These are phyloP conservation scores for Casuarina glauca DNA, from an alignment of 306 rosid genomes.

Conservation along the genomic window DNA sequence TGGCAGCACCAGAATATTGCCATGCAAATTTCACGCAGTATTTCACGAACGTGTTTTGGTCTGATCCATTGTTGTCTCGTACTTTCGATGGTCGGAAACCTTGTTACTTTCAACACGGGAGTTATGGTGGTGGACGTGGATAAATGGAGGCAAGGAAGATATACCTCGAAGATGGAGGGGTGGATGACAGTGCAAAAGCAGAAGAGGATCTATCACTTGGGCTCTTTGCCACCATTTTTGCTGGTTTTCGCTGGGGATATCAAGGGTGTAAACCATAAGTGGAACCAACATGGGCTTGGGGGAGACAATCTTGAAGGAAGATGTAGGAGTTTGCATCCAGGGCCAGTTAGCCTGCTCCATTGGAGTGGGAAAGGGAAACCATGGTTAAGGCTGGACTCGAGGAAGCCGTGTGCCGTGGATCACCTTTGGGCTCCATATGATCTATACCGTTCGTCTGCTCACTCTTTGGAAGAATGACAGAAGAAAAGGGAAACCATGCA, in stretches of 20 bases:
- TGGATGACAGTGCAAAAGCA: slow-evolving; percentile 88
- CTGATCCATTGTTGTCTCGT: slow-evolving; percentile 26
- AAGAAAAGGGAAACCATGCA: background rate
- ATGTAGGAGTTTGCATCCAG: slow-evolving; percentile 77
- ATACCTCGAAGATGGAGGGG: slow-evolving; percentile 56
- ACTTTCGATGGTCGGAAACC: slow-evolving; percentile 58
- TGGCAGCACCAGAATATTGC: slow-evolving; percentile 85
- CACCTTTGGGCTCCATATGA: slow-evolving; percentile 89
- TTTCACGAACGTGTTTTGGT: slow-evolving; percentile 70
- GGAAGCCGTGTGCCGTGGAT: slow-evolving; percentile 76
- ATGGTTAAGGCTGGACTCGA: slow-evolving; percentile 87
- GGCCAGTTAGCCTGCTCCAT: slow-evolving; percentile 77
- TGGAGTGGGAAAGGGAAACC: slow-evolving; percentile 98
- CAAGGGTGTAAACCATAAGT: slow-evolving; percentile 68
- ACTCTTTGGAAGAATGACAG: slow-evolving; percentile 59
- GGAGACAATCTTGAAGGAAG: slow-evolving; percentile 83
- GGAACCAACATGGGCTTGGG: slow-evolving; percentile 93
- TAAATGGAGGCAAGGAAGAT: slow-evolving; percentile 67
- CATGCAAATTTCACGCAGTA: slow-evolving; percentile 69
- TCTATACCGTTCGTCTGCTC: slow-evolving; percentile 59
- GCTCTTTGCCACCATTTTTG: slow-evolving; percentile 86
- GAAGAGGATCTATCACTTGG: slow-evolving; percentile 74
- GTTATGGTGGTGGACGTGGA: slow-evolving; percentile 82
- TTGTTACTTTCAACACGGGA: slow-evolving; percentile 84
- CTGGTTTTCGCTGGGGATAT: slow-evolving; percentile 70